These are phyloP conservation scores for Vachellia collinsii DNA, from an alignment of 306 rosid genomes.

Conservation along the genomic window DNA sequence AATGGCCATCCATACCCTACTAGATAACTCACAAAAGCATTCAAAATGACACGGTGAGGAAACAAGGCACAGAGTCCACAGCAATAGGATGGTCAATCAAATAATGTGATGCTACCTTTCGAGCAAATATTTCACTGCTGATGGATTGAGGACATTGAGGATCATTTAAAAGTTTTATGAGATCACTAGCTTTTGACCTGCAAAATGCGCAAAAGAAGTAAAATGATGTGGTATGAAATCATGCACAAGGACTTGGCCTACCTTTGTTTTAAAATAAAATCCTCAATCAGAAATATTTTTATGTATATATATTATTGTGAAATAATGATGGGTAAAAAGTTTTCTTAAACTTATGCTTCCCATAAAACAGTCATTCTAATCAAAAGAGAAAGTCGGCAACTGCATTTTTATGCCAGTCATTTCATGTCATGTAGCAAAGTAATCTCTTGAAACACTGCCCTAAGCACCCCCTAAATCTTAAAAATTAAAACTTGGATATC, in stretches of 20 bases:
- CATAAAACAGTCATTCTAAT: background rate
- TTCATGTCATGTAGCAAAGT: background rate
- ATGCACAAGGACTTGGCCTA: slow-evolving; percentile 27
- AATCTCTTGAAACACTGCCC: background rate
- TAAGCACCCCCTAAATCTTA: background rate
- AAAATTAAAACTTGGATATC: slow-evolving; percentile 6
- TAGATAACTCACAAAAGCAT: slow-evolving; percentile 1
- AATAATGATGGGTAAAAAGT: slow-evolving; percentile 6
- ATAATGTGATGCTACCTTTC: slow-evolving; percentile 55
- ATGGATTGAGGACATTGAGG: slow-evolving; percentile 67
- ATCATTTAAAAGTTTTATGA: slow-evolving; percentile 59
- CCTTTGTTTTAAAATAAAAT: slow-evolving; percentile 21
- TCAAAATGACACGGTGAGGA: background rate
- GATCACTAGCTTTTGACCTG: slow-evolving; percentile 74
- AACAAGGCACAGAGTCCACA: slow-evolving; percentile 19
- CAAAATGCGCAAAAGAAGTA: slow-evolving; percentile 46
- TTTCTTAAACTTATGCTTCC: slow-evolving; percentile 2
- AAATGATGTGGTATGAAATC: slow-evolving; percentile 13
- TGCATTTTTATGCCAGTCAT: background rate
- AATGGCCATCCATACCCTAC: slow-evolving; percentile 26
- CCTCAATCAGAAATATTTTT: slow-evolving; percentile 11
- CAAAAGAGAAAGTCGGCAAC: background rate
- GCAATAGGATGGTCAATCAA: slow-evolving; percentile 19
- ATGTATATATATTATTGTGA: slow-evolving; percentile 13
- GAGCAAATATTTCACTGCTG: slow-evolving; percentile 69